Percentiles rank a stretch among this genome's conserved stretches.
phyloP scores from a whole-genome alignment of 495 filamentous ascomycete species.

The Penicillium taxi region DNA sequence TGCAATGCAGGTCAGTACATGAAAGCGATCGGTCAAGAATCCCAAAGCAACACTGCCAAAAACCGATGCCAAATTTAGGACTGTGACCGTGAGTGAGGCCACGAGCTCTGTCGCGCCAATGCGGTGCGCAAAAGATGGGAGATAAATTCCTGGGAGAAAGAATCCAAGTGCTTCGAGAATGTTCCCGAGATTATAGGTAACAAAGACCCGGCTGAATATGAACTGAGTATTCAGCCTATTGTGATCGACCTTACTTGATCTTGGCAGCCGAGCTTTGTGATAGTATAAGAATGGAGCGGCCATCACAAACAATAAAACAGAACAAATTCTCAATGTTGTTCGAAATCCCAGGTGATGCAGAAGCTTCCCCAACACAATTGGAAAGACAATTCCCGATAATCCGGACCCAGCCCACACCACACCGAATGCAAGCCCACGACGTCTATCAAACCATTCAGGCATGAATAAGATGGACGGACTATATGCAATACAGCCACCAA shows the following conservation, averaged over 20 bases:
- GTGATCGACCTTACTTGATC: conserved; percentile 14
- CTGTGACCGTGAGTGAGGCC: conserved; percentile 36
- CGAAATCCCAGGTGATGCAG: conserved; percentile 43
- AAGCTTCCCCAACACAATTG: conserved; percentile 40
- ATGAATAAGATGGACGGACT: conserved; percentile 41
- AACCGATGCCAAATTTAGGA: conserved; percentile 47
- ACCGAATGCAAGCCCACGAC: conserved; percentile 43
- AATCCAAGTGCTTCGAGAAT: conserved; percentile 50
- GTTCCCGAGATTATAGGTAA: conserved; percentile 45
- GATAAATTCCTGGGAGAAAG: conserved; percentile 53
- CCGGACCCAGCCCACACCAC: conserved; percentile 43
- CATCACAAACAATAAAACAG: conserved; percentile 35
- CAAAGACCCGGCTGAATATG: conserved; percentile 37
- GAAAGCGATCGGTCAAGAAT: conserved; percentile 44
- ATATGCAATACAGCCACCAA: conserved; percentile 42
- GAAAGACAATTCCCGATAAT: conserved; percentile 35
- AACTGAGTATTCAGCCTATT: conserved; percentile 33
- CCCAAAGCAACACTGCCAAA: conserved; percentile 53
- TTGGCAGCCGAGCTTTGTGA: conserved; percentile 46
- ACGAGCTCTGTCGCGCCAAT: conserved; percentile 29
- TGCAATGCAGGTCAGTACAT: conserved; percentile 48
- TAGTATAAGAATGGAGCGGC: conserved; percentile 49
- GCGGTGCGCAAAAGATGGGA: conserved; percentile 47
- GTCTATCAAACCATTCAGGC: conserved; percentile 46
- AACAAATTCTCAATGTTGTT: conserved; percentile 44